phyloP scores from a whole-genome alignment of 2,329 filamentous ascomycete genomes.

The Dactylella cylindrospora region DNA sequence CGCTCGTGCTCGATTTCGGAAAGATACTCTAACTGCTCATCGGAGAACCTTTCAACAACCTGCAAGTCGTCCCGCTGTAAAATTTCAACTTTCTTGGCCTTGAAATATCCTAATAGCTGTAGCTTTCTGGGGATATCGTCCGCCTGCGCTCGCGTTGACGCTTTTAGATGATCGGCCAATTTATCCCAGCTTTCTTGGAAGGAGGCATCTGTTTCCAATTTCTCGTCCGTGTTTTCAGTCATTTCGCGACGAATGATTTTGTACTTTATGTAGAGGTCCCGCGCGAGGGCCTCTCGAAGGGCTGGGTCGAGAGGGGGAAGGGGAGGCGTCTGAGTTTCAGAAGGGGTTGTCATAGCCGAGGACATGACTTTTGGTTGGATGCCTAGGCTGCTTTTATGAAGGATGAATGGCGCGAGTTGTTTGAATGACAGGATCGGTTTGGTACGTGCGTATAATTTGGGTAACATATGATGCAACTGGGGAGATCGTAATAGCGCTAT shows the following conservation, averaged over 20 bases:
- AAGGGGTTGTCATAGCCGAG: constrained; percentile 1
- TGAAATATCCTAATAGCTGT: constrained; percentile 9
- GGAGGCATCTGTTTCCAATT: constrained; percentile 17
- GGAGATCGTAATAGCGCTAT: no score
- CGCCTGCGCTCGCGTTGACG: constrained; percentile 22
- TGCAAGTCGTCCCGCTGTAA: neutral
- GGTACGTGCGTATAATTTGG: no score
- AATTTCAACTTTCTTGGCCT: constrained; percentile 1
- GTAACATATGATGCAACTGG: no score
- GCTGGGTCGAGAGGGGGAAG: constrained; percentile 13
- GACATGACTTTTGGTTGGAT: neutral
- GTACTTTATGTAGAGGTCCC: constrained; percentile 36
- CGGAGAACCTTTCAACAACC: constrained; percentile 14
- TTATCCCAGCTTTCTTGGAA: constrained; percentile 25
- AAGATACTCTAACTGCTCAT: constrained; percentile 23
- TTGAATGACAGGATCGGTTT: neutral
- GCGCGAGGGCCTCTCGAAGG: constrained; percentile 19
- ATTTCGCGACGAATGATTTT: constrained; percentile 19
- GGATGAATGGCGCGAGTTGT: no score
- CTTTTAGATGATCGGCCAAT: constrained; percentile 26
- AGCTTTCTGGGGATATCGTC: constrained; percentile 40
- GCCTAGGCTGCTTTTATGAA: no score
- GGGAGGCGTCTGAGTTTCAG: constrained; percentile 1
- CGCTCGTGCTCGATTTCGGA: constrained; percentile 32
- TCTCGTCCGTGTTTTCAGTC: neutral